Conservation (phyloP, 306 rosid species). For the Quercus agrifolia region DNA sequence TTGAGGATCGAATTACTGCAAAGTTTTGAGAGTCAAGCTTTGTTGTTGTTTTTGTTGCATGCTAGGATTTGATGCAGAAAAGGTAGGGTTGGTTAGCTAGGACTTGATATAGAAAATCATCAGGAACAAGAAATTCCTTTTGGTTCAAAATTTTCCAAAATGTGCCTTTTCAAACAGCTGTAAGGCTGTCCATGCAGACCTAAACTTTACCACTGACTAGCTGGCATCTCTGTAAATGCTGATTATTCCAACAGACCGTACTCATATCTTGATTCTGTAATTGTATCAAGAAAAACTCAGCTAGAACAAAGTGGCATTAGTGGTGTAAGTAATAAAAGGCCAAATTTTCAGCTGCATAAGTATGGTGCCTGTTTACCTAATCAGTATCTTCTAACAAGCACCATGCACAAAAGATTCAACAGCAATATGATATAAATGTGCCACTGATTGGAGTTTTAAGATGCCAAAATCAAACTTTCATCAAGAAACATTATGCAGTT, state of each 20-base stretch:
- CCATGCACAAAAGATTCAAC: neutral
- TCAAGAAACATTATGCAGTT: neutral
- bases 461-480: neutral
- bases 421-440: neutral
- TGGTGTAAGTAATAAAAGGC: neutral
- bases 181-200: no score
- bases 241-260: neutral
- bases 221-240: neutral
- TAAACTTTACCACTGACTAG: neutral
- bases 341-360: neutral
- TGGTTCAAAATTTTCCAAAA: no score
- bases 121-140: no score
- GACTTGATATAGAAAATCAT: no score
- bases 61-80: no score
- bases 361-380: neutral
- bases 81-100: no score
- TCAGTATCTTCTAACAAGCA: neutral
- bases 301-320: neutral
- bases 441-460: neutral
- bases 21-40: no score
- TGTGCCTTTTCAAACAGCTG: no score
- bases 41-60: no score
- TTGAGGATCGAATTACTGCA: no score
- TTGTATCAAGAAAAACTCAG: neutral
- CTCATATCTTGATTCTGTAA: neutral